Base-by-base conservation (phyloP, 345 rosid genomes). In the Arabidopsis arenosa region DNA sequence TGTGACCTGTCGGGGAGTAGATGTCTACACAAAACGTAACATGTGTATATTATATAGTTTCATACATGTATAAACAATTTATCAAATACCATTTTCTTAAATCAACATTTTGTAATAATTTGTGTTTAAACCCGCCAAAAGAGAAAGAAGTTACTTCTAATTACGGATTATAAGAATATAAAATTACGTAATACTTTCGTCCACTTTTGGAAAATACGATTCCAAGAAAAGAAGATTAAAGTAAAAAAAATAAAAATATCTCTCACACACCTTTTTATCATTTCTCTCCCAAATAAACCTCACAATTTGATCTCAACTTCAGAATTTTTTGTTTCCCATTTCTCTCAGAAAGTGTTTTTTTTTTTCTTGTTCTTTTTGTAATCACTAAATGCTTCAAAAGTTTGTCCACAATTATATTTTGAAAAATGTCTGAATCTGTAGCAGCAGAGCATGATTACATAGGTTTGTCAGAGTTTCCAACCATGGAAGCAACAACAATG, bases 391-490 rank as follows among this genome's bases (percentile, higher is more conserved):
- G 70, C 73, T 66, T 63, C 53, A 57, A 79, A 75, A 74, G 70
- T 62, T 54, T 43, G 12, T 51, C 37, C 13, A 49, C 72, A 77
- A 21, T 71, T 2, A 15, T 30, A 61, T 23, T 8, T 70, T 52
- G 63, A 43, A 2, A 35, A 55, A 81, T 85, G 89, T 81, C 83
- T 79, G 80, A 75, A 61, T 65, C 75, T 45, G 67, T 70, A 48
- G 76, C 75, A 66, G 81, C 75, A 71, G 82, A 84, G 83, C 88
- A 84, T 83, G 87, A 85, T 80, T 84, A 79, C 84, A 80, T 83
- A 83, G 82, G 89, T 44, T 84, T 84, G 52, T 78, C 83, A 61
- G 87, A 80, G 76, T 76, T 78, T 76, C 53, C 82, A 77, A 77
- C 85, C 75, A 87, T 80, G 91, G 89, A 81, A 62, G 45, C 56